phyloP scores from a whole-genome alignment of 495 filamentous ascomycete genomes.

The Aspergillus sclerotiicarbonarius region DNA sequence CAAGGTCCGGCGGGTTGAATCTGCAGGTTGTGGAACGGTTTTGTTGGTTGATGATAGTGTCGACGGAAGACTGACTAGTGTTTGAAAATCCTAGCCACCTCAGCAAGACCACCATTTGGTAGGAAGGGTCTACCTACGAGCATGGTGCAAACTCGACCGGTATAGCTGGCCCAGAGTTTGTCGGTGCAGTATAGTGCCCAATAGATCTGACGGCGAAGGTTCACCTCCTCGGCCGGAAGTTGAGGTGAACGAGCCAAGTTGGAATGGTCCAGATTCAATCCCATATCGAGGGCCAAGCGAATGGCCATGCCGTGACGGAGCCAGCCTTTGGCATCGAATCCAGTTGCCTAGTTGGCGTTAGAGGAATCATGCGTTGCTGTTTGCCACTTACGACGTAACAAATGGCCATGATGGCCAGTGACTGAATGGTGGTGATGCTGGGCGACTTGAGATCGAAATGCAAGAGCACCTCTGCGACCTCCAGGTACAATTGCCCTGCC shows the following conservation, averaged over 20 bases:
- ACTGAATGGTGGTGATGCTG: slow-evolving; percentile 72
- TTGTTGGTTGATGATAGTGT: background rate
- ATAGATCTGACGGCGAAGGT: slow-evolving; percentile 31
- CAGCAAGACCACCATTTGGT: slow-evolving; percentile 5
- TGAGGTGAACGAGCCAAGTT: slow-evolving; percentile 22
- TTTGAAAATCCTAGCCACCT: background rate
- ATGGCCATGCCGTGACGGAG: slow-evolving; percentile 30
- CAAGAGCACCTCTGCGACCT: slow-evolving; percentile 60
- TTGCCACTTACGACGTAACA: slow-evolving; percentile 24
- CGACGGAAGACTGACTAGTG: background rate
- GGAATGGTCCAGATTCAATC: slow-evolving; percentile 28
- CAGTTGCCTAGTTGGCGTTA: slow-evolving; percentile 23
- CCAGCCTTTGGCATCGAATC: slow-evolving; percentile 30
- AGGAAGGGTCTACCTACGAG: slow-evolving; percentile 18
- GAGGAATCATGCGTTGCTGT: background rate
- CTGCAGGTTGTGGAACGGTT: background rate
- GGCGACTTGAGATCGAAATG: slow-evolving; percentile 54
- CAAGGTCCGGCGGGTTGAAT: background rate
- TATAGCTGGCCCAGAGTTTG: slow-evolving; percentile 31
- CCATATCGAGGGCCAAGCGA: slow-evolving; percentile 31
- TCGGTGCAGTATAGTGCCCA: slow-evolving; percentile 33
- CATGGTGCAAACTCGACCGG: slow-evolving; percentile 31
- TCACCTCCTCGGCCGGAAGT: slow-evolving; percentile 24
- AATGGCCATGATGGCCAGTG: slow-evolving; percentile 65
- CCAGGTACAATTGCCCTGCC: slow-evolving; percentile 72